These are phyloP conservation scores for Primulina eburnea DNA, from an alignment of 257 asterid species.

Conservation along the genomic window DNA sequence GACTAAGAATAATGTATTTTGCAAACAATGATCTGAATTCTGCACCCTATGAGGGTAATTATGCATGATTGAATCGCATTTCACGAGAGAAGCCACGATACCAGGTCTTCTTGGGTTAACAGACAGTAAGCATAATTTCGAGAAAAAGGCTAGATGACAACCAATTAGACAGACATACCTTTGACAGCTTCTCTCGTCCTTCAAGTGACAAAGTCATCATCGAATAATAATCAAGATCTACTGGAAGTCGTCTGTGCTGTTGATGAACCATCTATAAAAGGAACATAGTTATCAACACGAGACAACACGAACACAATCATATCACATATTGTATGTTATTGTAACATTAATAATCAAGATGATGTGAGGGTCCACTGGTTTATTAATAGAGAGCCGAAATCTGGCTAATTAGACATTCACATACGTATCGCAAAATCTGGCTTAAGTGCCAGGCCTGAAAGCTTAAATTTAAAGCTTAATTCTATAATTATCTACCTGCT, in stretches of 20 bases:
- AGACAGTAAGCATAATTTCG: not conserved
- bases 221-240: constrained; percentile 69
- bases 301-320: constrained; percentile 4
- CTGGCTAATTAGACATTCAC: constrained; percentile 5
- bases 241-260: constrained; percentile 79
- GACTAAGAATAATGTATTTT: not conserved
- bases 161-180: constrained; percentile 44
- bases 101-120: not conserved
- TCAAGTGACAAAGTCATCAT: constrained; percentile 82
- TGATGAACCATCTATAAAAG: constrained; percentile 72
- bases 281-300: constrained; percentile 26
- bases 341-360: no score
- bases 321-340: not conserved
- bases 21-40: not conserved
- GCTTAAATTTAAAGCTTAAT: constrained; percentile 8
- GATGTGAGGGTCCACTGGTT: no score
- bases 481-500: constrained; percentile 55
- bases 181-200: constrained; percentile 91
- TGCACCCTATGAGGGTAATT: not conserved
- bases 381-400: not conserved
- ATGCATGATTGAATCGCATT: not conserved
- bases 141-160: not conserved
- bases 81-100: not conserved
- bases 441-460: not conserved
- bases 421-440: not conserved